Evolutionary conservation across 1,284 basidiomycete genomes (phyloP), one percentile per base, ranked within the genome.

Genomic region (Coniophora puteana): DNA sequence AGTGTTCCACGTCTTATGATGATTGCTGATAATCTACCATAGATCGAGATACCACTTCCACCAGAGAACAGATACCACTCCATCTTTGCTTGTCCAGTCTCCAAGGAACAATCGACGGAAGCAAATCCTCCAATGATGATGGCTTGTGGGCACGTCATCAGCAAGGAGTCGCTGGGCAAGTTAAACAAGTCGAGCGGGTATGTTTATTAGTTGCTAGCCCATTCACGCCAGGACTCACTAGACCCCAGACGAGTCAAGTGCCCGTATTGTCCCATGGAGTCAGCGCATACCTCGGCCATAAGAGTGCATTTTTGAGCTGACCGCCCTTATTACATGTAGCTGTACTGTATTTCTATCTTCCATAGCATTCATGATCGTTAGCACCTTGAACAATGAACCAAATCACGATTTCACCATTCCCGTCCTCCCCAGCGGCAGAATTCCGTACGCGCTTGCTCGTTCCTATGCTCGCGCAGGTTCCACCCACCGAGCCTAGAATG

Each of bases 71-170:
- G 92, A 22, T 98, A 95, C 64, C 96, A 99, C 61, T 96, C 93
- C 2, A 89, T 96, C 45, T 99, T 99, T 61, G 85, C 93, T 30
- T 99, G 96, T 62, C 93, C 96, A 1, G 95, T 99, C 22, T 95
- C 91, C 12, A 99, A 98, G 65, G 95, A 99, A 58, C 93, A 96
- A 63, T 83, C 92, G 11, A 95, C 91, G 1, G 88, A 93, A 39
- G 61, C 75, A 44, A 99, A 99, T 61, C 96, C 94, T 16, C 95
- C 95, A 0, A 96, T 96, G 90, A 94, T 97, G 89, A 83, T 99
- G 72, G 67, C 73, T 1, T 99, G 95, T 59, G 95, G 95, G 1
- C 96, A 99, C 64, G 92, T 95, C 26, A 82, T 97, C 36, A 84
- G 89, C 2, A 85, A 86, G 56, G 93, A 96, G 53, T 93, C 89